Conservation (phyloP, 805 yeast genomes). For the Alloascoidea africana region DNA sequence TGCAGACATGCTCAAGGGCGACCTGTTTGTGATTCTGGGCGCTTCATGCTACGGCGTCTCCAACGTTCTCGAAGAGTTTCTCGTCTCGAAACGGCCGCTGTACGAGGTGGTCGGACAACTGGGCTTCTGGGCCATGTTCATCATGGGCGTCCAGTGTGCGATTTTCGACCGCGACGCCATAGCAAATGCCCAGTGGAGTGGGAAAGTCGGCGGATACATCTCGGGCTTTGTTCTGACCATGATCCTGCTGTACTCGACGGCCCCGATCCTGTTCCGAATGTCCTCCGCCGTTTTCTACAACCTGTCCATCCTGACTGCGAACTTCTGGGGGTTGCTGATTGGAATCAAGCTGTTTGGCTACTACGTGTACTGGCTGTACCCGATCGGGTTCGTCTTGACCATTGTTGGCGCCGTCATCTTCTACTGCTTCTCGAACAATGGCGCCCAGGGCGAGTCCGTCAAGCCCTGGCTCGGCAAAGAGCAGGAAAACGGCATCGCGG, state of each 20-base stretch:
- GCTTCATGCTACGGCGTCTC: conserved; percentile 29
- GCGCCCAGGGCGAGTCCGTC: conserved; percentile 21
- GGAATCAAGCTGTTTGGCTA: conserved; percentile 29
- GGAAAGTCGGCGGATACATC: conserved; percentile 25
- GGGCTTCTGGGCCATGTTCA: conserved; percentile 25
- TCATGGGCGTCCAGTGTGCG: conserved; percentile 28
- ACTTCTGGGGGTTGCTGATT: conserved; percentile 28
- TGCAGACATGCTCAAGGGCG: conserved; percentile 25
- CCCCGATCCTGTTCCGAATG: conserved; percentile 27
- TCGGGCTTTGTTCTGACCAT: conserved; percentile 25
- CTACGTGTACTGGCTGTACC: conserved; percentile 28
- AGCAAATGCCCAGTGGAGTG: conserved; percentile 21
- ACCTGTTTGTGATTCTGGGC: conserved; percentile 25
- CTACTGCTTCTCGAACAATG: conserved; percentile 10
- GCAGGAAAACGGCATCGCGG: conserved; percentile 18
- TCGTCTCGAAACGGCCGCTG: conserved; percentile 27
- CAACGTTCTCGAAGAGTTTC: conserved; percentile 26
- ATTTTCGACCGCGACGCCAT: conserved; percentile 24
- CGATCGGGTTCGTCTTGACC: conserved; percentile 28
- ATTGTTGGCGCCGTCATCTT: conserved; percentile 24
- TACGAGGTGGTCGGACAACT: conserved; percentile 28
- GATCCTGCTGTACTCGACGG: conserved; percentile 23
- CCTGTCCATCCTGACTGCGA: conserved; percentile 25
- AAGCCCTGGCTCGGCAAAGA: conserved; percentile 26
- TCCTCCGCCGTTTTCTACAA: conserved; percentile 31